phyloP scores from a whole-genome alignment of 306 rosid genomes.

The Cicer yamashitae region DNA sequence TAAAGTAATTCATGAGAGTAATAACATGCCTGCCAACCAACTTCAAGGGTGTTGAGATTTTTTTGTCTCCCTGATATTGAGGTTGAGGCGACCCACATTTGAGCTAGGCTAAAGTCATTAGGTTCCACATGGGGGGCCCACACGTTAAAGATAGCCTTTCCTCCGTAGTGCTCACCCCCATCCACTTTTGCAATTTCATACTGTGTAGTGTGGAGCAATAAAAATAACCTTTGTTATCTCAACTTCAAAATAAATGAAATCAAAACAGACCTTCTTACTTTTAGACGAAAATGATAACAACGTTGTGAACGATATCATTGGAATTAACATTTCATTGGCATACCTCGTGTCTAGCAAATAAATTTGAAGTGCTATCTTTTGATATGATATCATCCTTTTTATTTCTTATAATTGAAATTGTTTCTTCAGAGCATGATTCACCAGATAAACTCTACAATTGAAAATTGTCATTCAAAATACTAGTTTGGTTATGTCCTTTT shows the following conservation, averaged over 20 bases:
- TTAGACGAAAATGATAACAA: too few species aligned
- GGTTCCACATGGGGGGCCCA: constrained; percentile 78
- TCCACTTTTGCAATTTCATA: constrained; percentile 86
- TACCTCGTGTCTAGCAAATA: constrained; percentile 45
- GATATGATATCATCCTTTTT: constrained; percentile 53
- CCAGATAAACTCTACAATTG: constrained; percentile 76
- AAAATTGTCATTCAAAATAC: constrained; percentile 46
- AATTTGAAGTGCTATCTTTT: background rate
- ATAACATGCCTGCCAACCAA: constrained; percentile 89
- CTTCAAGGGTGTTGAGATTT: constrained; percentile 93
- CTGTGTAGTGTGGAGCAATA: constrained; percentile 45
- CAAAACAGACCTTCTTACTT: too few species aligned
- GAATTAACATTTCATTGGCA: too few species aligned
- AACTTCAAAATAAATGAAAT: too few species aligned
- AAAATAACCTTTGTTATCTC: background rate
- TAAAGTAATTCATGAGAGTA: too few species aligned
- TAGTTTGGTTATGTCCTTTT: constrained; percentile 43
- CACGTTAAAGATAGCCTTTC: constrained; percentile 86
- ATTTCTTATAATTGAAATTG: constrained; percentile 83
- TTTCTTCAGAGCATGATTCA: constrained; percentile 77
- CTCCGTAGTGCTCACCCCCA: constrained; percentile 84
- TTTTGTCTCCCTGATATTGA: constrained; percentile 59
- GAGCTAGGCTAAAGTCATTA: constrained; percentile 88
- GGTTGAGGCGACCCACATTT: constrained; percentile 84
- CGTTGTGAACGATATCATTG: too few species aligned